Evolutionary conservation across 768 basidiomycete species (phyloP).

Genomic region (Mycena capillaripes): DNA sequence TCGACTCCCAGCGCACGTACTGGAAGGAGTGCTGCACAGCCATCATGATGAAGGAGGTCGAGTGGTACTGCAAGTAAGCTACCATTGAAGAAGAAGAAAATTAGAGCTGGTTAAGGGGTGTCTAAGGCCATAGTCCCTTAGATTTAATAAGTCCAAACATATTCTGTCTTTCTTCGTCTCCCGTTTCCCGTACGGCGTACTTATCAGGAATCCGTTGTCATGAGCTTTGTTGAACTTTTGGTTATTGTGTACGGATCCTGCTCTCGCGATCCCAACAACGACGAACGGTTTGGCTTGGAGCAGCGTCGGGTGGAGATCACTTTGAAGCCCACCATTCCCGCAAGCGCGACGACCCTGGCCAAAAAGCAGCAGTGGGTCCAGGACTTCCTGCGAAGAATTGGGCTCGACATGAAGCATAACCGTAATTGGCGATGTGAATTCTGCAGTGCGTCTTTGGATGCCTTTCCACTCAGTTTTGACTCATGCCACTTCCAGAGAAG

Average conservation of each 20-base stretch:
- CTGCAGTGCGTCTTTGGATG: slow-evolving; percentile 26
- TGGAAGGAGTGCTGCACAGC: slow-evolving; percentile 33
- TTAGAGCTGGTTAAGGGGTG: no score
- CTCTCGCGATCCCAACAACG: slow-evolving; percentile 11
- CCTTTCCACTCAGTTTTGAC: not conserved
- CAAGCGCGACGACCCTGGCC: not conserved
- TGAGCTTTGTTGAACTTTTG: slow-evolving; percentile 17
- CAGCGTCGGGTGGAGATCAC: slow-evolving; percentile 31
- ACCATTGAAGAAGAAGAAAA: no score
- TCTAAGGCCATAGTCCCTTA: no score
- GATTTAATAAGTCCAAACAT: no score
- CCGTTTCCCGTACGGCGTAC: no score
- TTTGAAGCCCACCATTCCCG: slow-evolving; percentile 19
- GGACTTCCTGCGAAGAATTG: slow-evolving; percentile 1
- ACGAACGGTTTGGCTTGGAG: slow-evolving; percentile 19
- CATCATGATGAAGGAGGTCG: slow-evolving; percentile 29
- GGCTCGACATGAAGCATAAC: slow-evolving; percentile 28
- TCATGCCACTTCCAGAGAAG: not conserved
- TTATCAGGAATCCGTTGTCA: no score
- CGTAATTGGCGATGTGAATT: slow-evolving; percentile 34
- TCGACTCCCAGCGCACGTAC: slow-evolving; percentile 29
- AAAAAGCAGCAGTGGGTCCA: slow-evolving; percentile 13
- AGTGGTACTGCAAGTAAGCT: slow-evolving; percentile 25
- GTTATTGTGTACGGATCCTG: slow-evolving; percentile 29
- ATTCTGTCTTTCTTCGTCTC: no score